A percentile compares a stretch with the other conserved stretches of the same genome.
phyloP scores from a whole-genome alignment of 2,329 filamentous ascomycete genomes.

The Phialemoniopsis sp. region DNA sequence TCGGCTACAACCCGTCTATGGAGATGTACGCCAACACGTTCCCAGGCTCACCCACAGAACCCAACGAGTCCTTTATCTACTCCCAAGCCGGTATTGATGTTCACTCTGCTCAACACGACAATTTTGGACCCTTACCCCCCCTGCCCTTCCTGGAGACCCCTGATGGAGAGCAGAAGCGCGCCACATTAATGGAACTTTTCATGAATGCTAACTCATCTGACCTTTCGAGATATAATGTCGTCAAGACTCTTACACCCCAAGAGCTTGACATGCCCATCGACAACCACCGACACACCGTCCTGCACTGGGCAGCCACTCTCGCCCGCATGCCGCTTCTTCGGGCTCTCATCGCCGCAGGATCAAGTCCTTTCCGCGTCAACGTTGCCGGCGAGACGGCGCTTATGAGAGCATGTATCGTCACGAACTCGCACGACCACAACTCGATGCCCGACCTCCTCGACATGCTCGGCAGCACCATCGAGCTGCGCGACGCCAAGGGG shows the following conservation, averaged over 20 bases:
- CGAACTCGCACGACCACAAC: constrained; percentile 87
- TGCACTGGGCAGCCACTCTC: constrained; percentile 95
- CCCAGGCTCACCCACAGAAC: constrained; percentile 73
- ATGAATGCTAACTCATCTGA: constrained; percentile 63
- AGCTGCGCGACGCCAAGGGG: constrained; percentile 83
- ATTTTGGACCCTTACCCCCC: constrained; percentile 59
- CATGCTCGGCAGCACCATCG: constrained; percentile 82
- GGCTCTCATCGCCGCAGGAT: constrained; percentile 76
- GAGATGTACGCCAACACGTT: constrained; percentile 44
- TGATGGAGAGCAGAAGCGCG: constrained; percentile 75
- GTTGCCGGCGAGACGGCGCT: constrained; percentile 85
- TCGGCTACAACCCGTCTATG: constrained; percentile 45
- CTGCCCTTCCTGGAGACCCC: constrained; percentile 57
- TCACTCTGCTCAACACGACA: constrained; percentile 41
- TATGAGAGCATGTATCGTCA: constrained; percentile 88
- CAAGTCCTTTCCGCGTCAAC: constrained; percentile 85
- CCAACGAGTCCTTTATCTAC: constrained; percentile 75
- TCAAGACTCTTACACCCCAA: constrained; percentile 68
- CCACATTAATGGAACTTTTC: constrained; percentile 77
- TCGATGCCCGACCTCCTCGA: constrained; percentile 90
- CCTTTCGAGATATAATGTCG: constrained; percentile 68
- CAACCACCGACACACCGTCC: constrained; percentile 78
- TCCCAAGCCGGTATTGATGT: constrained; percentile 42
- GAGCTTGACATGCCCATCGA: constrained; percentile 95
- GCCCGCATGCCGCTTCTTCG: constrained; percentile 80